phyloP scores from a whole-genome alignment of 139 green algal species.

The Pleodorina starrii region DNA sequence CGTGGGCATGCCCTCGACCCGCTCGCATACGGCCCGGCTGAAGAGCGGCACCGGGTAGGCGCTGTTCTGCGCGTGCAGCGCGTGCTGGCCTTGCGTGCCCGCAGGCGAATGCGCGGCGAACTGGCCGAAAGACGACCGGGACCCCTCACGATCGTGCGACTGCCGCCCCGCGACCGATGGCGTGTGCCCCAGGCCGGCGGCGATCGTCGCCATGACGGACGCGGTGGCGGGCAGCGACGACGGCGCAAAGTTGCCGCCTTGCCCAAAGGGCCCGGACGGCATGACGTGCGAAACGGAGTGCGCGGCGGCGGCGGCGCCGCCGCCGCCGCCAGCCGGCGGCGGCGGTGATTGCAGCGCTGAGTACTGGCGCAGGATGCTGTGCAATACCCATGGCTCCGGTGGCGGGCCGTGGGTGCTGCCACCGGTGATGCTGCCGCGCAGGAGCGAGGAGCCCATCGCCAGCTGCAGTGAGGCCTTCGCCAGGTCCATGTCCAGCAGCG shows the following conservation, averaged over 20 bases:
- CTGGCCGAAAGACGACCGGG: slow-evolving; percentile 4
- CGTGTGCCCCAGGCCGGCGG: not conserved
- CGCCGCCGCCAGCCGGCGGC: not conserved
- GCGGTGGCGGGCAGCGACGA: not conserved
- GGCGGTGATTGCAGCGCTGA: not conserved
- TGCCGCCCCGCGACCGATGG: not conserved
- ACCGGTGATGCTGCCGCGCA: not conserved
- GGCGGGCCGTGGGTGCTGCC: not conserved
- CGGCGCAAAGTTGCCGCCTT: not conserved
- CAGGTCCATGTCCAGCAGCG: slow-evolving; percentile 9
- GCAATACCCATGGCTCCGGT: slow-evolving; percentile 27
- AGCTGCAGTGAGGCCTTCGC: slow-evolving; percentile 9
- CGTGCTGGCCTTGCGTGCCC: not conserved
- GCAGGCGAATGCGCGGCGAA: not conserved
- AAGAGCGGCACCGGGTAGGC: slow-evolving; percentile 16
- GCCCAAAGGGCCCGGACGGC: not conserved
- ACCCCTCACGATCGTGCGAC: not conserved
- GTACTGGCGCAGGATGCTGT: not conserved
- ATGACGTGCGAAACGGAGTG: not conserved
- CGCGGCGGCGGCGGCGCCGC: not conserved
- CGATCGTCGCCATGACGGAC: not conserved
- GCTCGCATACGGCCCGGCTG: not conserved
- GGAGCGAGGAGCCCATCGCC: not conserved
- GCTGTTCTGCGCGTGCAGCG: not conserved
- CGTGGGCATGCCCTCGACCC: not conserved